Conservation (phyloP, 169 alveolate species). For the Ichthyophthirius multifiliis region DNA sequence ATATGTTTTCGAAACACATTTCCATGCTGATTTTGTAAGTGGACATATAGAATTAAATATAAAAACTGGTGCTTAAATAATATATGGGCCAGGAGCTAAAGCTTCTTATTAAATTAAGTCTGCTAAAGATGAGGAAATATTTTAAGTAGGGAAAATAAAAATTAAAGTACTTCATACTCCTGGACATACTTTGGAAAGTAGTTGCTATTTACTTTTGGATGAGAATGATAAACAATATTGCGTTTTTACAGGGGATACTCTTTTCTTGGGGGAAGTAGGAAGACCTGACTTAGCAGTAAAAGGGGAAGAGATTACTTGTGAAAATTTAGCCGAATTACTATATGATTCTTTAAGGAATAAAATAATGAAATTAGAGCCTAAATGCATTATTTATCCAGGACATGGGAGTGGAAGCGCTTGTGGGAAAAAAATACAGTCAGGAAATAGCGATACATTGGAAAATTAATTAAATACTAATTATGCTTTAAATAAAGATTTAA, state of each 20-base stretch:
- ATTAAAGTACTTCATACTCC: conserved; percentile 46
- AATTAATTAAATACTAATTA: conserved; percentile 27
- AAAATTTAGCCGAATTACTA: conserved; percentile 36
- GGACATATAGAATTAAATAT: conserved; percentile 35
- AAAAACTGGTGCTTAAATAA: conserved; percentile 37
- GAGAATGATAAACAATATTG: conserved; percentile 13
- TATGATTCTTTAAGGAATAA: conserved; percentile 42
- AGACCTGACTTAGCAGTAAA: conserved; percentile 53
- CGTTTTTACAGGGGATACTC: conserved; percentile 46
- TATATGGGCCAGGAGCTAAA: conserved; percentile 46
- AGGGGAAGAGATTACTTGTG: conserved; percentile 36
- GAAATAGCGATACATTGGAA: conserved; percentile 39
- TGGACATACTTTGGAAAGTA: conserved; percentile 44
- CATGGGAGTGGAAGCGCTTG: conserved; percentile 54
- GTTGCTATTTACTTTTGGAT: conserved; percentile 36
- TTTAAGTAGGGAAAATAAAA: conserved; percentile 21
- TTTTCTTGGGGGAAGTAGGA: conserved; percentile 52
- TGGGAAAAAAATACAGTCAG: conserved; percentile 37
- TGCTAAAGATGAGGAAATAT: conserved; percentile 33
- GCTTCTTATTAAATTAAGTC: neutral
- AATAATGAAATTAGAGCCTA: conserved; percentile 19
- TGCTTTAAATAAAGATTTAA: conserved; percentile 28
- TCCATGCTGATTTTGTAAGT: conserved; percentile 48
- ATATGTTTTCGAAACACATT: conserved; percentile 30
- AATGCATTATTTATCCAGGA: conserved; percentile 44